phyloP scores from a whole-genome alignment of 257 asterid genomes.

The Jacaranda copaia region DNA sequence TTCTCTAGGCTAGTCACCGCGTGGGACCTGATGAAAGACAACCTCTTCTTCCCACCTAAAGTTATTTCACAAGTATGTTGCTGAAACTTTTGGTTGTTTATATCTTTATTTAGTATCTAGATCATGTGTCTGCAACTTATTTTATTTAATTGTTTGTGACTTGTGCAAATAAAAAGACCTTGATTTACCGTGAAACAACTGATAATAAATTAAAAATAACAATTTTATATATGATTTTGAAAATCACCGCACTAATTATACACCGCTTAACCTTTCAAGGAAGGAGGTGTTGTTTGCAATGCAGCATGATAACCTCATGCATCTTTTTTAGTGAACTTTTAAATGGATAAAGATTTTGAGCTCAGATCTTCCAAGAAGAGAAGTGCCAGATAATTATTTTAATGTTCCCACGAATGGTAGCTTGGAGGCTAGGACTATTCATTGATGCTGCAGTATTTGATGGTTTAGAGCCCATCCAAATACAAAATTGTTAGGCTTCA shows the following conservation, averaged over 20 bases:
- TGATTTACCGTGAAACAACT: background rate
- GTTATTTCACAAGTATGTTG: constrained; percentile 42
- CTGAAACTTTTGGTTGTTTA: constrained; percentile 22
- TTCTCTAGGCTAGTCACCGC: constrained; percentile 73
- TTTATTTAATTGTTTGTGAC: background rate
- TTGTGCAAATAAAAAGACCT: background rate
- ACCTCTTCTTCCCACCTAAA: constrained; percentile 79
- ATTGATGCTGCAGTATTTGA: too few species aligned
- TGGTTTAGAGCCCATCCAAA: too few species aligned
- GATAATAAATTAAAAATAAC: background rate
- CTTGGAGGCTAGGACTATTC: too few species aligned
- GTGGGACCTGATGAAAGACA: constrained; percentile 72
- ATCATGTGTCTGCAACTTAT: background rate
- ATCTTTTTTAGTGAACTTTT: too few species aligned
- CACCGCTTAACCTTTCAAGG: too few species aligned
- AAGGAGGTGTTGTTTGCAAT: too few species aligned
- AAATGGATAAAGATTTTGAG: too few species aligned
- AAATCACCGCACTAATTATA: background rate
- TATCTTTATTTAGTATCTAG: constrained; percentile 15
- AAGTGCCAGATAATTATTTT: too few species aligned
- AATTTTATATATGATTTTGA: background rate
- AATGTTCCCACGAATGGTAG: too few species aligned
- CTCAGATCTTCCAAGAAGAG: too few species aligned
- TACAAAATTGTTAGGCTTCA: too few species aligned
- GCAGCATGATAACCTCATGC: too few species aligned